Base-by-base conservation (phyloP, 139 green algal species). In the Tetraselmis striata region DNA sequence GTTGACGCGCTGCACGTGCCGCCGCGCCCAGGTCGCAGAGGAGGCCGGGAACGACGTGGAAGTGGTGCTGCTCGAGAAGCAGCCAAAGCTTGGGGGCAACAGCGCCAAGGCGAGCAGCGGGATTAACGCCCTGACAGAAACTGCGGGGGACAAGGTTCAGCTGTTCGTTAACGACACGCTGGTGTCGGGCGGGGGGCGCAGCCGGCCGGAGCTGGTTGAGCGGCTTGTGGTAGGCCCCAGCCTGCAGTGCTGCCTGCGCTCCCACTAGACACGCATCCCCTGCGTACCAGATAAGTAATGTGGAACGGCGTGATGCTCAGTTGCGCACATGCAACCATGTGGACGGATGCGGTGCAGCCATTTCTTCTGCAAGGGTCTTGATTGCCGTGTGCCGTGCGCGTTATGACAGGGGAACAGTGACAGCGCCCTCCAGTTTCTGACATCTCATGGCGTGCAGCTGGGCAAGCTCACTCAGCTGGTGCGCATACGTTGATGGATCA, bases 11-110 rank as follows among this genome's bases (percentile, higher is more conserved):
- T n/a, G n/a, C n/a, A n/a, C n/a, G n/a, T n/a, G n/a, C n/a, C n/a
- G n/a, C n/a, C n/a, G n/a, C n/a, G n/a, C n/a, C n/a, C n/a, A n/a
- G n/a, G 45, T 67, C 45, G 18, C 45, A 67, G 45, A 67, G 11
- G 45, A 5, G 45, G 45, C 11, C 45, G 45, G 45, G 45, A n/a
- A n/a, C n/a, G 45, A 67, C 11, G 45, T 79, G 24, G 31, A 58
- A 18, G 86, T 96, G 1, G 59, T 92, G 31, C 29, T 96, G 31
- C 79, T 96, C 0, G 93, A 96, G 32, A 95, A 94, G 82, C 89
- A 93, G 75, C 30, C 29, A 1, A 79, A 83, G n/a, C 25, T 89
- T 24, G 93, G 93, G 11, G 93, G 93, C 76, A 96, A 96, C 87
- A 93, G 85, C 79, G 82, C 83, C 24, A 94, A 94, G 74, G 91